Percentiles rank a stretch among this genome's conserved stretches.
Evolutionary conservation across 345 rosid genomes (phyloP).

Genomic region (Hibiscus tridactylites): DNA sequence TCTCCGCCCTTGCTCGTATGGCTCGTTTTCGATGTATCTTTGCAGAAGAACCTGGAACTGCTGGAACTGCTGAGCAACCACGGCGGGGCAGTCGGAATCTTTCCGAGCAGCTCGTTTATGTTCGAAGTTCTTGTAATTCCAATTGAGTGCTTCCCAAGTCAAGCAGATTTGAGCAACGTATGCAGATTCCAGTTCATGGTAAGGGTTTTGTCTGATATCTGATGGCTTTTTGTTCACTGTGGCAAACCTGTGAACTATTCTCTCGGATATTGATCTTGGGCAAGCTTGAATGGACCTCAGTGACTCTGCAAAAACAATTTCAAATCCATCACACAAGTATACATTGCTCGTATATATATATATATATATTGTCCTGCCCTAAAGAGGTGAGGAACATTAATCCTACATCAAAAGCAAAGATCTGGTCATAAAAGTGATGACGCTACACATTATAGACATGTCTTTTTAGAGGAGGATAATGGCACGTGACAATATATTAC

Average conservation of each 20-base stretch:
- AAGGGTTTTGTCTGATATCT: conserved; percentile 61
- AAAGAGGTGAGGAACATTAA: too few species aligned
- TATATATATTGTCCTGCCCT: too few species aligned
- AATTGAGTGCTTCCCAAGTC: conserved; percentile 95
- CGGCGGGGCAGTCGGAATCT: conserved; percentile 66
- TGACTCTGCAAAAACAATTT: conserved; percentile 49
- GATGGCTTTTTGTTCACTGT: conserved; percentile 44
- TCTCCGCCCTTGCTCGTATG: conserved; percentile 87
- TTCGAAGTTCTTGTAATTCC: conserved; percentile 84
- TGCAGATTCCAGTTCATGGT: conserved; percentile 76
- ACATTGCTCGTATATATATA: background rate
- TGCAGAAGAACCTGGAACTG: conserved; percentile 90
- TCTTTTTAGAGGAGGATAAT: too few species aligned
- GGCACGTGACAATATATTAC: conserved; percentile 18
- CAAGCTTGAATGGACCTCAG: conserved; percentile 62
- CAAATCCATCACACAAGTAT: background rate
- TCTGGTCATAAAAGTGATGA: background rate
- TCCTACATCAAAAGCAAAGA: too few species aligned
- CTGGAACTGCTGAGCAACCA: conserved; percentile 80
- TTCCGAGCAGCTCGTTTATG: conserved; percentile 39
- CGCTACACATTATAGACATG: background rate
- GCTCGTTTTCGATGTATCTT: conserved; percentile 85
- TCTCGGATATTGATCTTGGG: conserved; percentile 89
- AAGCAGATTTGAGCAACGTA: conserved; percentile 89
- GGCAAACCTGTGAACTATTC: conserved; percentile 65